phyloP scores from a whole-genome alignment of 352 stramenopile genomes.

The Phytophthora sp. region DNA sequence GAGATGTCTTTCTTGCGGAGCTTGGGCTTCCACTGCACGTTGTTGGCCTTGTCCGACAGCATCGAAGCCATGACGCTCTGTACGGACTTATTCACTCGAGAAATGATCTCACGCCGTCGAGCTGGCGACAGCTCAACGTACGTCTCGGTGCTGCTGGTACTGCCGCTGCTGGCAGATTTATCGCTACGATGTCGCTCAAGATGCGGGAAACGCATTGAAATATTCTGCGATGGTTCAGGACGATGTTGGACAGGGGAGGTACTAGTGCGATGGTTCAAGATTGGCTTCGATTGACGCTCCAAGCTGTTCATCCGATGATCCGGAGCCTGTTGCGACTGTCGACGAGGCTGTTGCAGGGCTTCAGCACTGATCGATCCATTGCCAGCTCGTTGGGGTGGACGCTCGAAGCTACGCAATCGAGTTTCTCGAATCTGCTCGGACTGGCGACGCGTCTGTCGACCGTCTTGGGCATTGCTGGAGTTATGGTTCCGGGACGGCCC shows the following conservation, averaged over 20 bases:
- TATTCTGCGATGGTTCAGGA: constrained; percentile 23
- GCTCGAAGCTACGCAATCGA: neutral
- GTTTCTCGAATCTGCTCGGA: constrained; percentile 6
- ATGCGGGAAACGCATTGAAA: constrained; percentile 10
- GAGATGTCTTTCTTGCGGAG: constrained; percentile 50
- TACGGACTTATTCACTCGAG: constrained; percentile 37
- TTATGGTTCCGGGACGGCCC: neutral
- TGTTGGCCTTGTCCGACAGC: constrained; percentile 41
- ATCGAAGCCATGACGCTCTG: constrained; percentile 55
- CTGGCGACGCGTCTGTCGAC: neutral
- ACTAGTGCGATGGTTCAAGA: neutral
- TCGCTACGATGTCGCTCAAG: constrained; percentile 16
- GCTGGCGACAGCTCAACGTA: constrained; percentile 29
- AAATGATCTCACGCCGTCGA: constrained; percentile 36
- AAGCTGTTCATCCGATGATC: constrained; percentile 6
- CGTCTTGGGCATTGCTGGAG: neutral
- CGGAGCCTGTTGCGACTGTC: constrained; percentile 6
- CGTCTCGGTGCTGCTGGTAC: constrained; percentile 13
- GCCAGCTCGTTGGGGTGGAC: neutral
- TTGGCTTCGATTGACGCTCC: neutral
- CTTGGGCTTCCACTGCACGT: constrained; percentile 51
- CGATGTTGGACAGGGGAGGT: constrained; percentile 2
- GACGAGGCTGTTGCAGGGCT: constrained; percentile 3
- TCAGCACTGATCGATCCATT: neutral
- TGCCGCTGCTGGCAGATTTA: constrained; percentile 11